Percentiles rank a stretch among this genome's conserved stretches.
Evolutionary conservation across 495 filamentous ascomycete species (phyloP).

Genomic region (Xylaria grammica): DNA sequence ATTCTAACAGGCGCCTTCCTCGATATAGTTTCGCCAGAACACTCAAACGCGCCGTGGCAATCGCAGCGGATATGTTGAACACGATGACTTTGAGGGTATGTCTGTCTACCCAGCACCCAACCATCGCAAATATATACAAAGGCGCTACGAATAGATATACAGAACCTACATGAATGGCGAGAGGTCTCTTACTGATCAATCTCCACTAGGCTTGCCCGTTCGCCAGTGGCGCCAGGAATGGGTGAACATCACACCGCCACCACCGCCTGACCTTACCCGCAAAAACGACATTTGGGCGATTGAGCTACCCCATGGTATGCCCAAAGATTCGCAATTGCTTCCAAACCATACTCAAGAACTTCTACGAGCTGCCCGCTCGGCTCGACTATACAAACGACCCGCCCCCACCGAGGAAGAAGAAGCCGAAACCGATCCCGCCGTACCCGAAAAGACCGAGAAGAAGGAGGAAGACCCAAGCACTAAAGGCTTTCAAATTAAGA

Average conservation of each 20-base stretch:
- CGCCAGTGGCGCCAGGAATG: conserved; percentile 83
- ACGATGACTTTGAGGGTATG: conserved; percentile 87
- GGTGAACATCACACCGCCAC: conserved; percentile 71
- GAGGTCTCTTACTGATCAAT: background rate
- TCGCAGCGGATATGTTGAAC: conserved; percentile 75
- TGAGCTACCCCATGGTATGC: conserved; percentile 75
- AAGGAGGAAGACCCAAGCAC: conserved; percentile 60
- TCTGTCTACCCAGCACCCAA: conserved; percentile 1
- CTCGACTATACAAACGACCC: conserved; percentile 67
- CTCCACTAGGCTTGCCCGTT: conserved; percentile 69
- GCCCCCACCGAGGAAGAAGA: conserved; percentile 58
- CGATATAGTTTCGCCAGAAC: conserved; percentile 35
- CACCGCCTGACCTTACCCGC: conserved; percentile 58
- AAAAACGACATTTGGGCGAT: conserved; percentile 57
- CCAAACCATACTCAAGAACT: conserved; percentile 79
- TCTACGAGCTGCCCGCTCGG: conserved; percentile 80
- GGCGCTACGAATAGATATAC: too few relatives aligned
- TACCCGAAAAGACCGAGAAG: conserved; percentile 50
- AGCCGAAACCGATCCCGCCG: conserved; percentile 51
- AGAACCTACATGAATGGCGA: background rate
- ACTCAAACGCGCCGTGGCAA: conserved; percentile 73
- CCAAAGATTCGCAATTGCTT: conserved; percentile 83
- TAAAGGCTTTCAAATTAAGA: conserved; percentile 71
- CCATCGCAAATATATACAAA: background rate
- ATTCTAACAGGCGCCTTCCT: conserved; percentile 5